Evolutionary conservation across 768 basidiomycete species (phyloP), one percentile per base, ranked within the genome.

Genomic region (Leucocoprinus birnbaumii): DNA sequence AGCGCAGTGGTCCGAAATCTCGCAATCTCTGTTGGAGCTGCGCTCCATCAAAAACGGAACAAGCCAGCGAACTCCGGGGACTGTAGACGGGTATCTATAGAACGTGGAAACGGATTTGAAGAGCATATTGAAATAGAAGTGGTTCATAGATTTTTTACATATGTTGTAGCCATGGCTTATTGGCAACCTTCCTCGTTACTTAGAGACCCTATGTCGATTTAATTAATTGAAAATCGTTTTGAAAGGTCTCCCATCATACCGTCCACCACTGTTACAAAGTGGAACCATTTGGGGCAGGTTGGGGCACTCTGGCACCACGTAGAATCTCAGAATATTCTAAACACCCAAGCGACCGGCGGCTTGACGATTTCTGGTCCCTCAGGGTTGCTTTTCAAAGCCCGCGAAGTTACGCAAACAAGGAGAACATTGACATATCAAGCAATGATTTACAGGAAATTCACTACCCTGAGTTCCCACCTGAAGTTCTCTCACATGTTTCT

Each of bases 21-120:
- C 52, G 52, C 52, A 46, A 53, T 53, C 43, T 53, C 52, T 26
- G 27, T 24, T 27, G 50, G 40, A 9, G 16, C 40, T 18, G 51
- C 51, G 51, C 40, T 26, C 26, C 7, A 2, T n/a, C 47, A 37
- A n/a, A 8, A n/a, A 24, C 26, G 31, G 35, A 13, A 25, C 18
- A 4, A 25, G 8, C 5, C 44, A 6, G 21, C 44, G 22, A 46
- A 46, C 21, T 26, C 10, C 47, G 47, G 31, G 19, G 19, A n/a
- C 31, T 34, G 19, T 19, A n/a, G n/a, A 35, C 34, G 31, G 47
- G 47, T 4, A 34, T 48, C 31, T 5, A 31, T 31, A 31, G 31
- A 11, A 31, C 31, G 31, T 31, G 31, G 31, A 31, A 31, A 31
- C 31, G 5, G 31, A 11, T 31, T 31, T 5, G 11, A 31, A 31